phyloP scores from a whole-genome alignment of 192 early-diverging fungal species.

The Gigaspora rosea region DNA sequence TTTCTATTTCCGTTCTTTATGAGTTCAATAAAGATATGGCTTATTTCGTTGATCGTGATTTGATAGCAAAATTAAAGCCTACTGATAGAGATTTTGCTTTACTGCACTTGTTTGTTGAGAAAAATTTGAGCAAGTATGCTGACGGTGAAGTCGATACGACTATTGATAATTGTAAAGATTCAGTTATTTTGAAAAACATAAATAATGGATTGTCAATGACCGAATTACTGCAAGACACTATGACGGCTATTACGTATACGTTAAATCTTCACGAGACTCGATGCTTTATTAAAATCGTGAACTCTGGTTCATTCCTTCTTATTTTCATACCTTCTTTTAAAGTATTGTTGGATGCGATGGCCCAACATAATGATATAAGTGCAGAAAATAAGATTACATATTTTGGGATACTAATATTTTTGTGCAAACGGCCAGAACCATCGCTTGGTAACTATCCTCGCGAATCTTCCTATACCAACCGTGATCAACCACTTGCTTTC shows the following conservation, averaged over 20 bases:
- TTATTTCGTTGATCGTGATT: conserved; percentile 3
- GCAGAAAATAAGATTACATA: conserved; percentile 24
- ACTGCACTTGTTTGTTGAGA: conserved; percentile 56
- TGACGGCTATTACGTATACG: conserved; percentile 42
- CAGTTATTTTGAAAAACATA: conserved; percentile 41
- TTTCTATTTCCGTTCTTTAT: neutral
- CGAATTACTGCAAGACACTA: conserved; percentile 18
- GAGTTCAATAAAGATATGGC: neutral
- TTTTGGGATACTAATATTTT: conserved; percentile 50
- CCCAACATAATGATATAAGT: conserved; percentile 13
- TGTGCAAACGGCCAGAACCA: conserved; percentile 52
- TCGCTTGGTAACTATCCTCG: neutral
- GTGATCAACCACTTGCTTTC: neutral
- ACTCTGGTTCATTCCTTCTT: conserved; percentile 48
- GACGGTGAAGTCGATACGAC: conserved; percentile 49
- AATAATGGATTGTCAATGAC: conserved; percentile 35
- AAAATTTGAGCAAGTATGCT: conserved; percentile 45
- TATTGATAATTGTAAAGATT: conserved; percentile 41
- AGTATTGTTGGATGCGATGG: conserved; percentile 39
- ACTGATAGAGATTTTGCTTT: conserved; percentile 48
- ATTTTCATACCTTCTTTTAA: conserved; percentile 48
- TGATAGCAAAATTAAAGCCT: conserved; percentile 24
- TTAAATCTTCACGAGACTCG: conserved; percentile 48
- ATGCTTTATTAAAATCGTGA: conserved; percentile 60
- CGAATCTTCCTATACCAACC: neutral